Evolutionary conservation across 2,329 filamentous ascomycete genomes (phyloP).

Genomic region (Decorospora gaudefroyi): DNA sequence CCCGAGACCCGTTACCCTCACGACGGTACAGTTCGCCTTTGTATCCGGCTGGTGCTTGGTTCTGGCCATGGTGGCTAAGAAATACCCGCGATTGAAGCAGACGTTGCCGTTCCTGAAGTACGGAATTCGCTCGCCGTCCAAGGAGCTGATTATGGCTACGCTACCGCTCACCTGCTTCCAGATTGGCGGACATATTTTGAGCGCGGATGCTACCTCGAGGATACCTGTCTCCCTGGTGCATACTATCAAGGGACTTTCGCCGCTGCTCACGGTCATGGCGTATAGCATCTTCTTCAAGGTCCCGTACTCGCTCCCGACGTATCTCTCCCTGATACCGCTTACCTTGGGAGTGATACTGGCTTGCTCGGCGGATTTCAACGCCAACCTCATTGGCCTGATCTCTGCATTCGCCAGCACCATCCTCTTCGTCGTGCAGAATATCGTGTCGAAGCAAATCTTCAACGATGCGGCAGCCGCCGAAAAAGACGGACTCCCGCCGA

Average conservation of each 20-base stretch:
- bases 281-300: conserved; percentile 90
- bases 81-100: conserved; percentile 71
- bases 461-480: conserved; percentile 90
- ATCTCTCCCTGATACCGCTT: conserved; percentile 74
- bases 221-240: conserved; percentile 97
- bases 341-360: conserved; percentile 95
- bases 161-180: conserved; percentile 93
- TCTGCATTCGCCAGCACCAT: conserved; percentile 89
- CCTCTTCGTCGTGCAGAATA: conserved; percentile 97
- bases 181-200: conserved; percentile 89
- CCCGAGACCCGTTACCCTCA: conserved; percentile 87
- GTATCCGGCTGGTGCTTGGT: conserved; percentile 86
- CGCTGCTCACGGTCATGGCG: conserved; percentile 90
- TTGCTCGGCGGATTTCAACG: conserved; percentile 88
- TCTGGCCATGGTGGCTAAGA: conserved; percentile 72
- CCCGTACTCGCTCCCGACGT: conserved; percentile 83
- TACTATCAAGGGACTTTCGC: conserved; percentile 96
- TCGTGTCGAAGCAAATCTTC: conserved; percentile 96
- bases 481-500: conserved; percentile 63
- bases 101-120: conserved; percentile 79
- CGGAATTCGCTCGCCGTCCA: conserved; percentile 78
- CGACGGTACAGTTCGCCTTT: conserved; percentile 89
- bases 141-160: conserved; percentile 81
- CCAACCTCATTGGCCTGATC: conserved; percentile 85
- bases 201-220: conserved; percentile 88